These are phyloP conservation scores for Suillus occidentalis DNA, from an alignment of 768 basidiomycete species.

Conservation along the genomic window DNA sequence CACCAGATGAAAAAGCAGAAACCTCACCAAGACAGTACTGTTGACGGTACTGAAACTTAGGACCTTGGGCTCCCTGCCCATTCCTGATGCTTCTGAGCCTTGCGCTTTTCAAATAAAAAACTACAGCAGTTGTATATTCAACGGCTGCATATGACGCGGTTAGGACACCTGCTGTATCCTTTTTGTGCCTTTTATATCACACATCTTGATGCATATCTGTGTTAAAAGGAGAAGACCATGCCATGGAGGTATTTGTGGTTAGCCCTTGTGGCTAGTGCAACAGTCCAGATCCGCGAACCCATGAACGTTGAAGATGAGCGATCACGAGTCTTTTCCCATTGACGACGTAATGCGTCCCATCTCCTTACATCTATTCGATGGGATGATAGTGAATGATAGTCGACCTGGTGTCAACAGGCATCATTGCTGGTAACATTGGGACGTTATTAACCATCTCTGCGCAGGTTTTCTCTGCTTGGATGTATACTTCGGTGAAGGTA, in stretches of 20 bases:
- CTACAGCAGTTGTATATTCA: not conserved
- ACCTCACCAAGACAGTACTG: not conserved
- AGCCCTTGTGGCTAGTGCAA: not conserved
- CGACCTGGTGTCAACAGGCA: not conserved
- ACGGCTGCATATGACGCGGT: not conserved
- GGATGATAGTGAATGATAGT: not conserved
- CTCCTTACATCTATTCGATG: not conserved
- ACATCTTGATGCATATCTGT: not conserved
- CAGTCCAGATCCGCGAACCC: not conserved
- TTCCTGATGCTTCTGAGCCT: not conserved
- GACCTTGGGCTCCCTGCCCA: not conserved
- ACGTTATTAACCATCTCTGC: constrained; percentile 55
- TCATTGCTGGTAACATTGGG: constrained; percentile 47
- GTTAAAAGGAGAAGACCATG: not conserved
- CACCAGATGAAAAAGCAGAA: not conserved
- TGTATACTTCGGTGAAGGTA: constrained; percentile 63
- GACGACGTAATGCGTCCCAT: too few species aligned
- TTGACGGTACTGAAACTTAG: not conserved
- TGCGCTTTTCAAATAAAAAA: not conserved
- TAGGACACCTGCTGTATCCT: not conserved
- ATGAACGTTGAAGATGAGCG: not conserved
- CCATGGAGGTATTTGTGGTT: not conserved
- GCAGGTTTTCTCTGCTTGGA: constrained; percentile 59
- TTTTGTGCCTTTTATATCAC: not conserved
- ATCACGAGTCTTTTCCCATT: not conserved